A percentile compares a stretch with the other conserved stretches of the same genome.
These are phyloP conservation scores for Penicillium paradoxum DNA, from an alignment of 495 filamentous ascomycete genomes.

Conservation along the genomic window DNA sequence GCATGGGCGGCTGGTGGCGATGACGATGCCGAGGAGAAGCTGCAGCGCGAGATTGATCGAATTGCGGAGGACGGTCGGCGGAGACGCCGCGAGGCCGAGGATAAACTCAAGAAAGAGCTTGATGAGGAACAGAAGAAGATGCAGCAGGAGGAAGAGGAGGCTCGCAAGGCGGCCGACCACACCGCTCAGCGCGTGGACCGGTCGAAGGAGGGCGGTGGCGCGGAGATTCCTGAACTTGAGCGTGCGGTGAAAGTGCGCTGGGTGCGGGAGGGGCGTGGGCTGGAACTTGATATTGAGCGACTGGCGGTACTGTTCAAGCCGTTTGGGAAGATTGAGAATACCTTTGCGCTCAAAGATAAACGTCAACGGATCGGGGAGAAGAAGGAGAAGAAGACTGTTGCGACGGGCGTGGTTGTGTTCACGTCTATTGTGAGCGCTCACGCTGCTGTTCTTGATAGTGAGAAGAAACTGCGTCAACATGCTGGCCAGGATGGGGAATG, in stretches of 20 bases:
- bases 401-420: slow-evolving; percentile 53
- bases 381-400: slow-evolving; percentile 50
- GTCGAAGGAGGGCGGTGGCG: slow-evolving; percentile 36
- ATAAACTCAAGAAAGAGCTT: slow-evolving; percentile 43
- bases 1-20: slow-evolving; percentile 40
- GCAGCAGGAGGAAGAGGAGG: slow-evolving; percentile 35
- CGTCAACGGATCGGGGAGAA: slow-evolving; percentile 45
- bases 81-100: slow-evolving; percentile 45
- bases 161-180: slow-evolving; percentile 25
- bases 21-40: slow-evolving; percentile 51
- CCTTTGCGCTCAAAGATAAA: slow-evolving; percentile 52
- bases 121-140: slow-evolving; percentile 45
- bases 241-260: slow-evolving; percentile 57
- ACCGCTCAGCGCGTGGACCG: slow-evolving; percentile 37
- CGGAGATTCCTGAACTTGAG: slow-evolving; percentile 52
- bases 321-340: slow-evolving; percentile 54
- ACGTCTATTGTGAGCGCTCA: slow-evolving; percentile 57
- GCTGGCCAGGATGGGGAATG: slow-evolving; percentile 32
- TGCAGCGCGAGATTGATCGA: slow-evolving; percentile 55
- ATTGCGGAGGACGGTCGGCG: slow-evolving; percentile 61
- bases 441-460: slow-evolving; percentile 52
- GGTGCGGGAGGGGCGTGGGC: slow-evolving; percentile 43
- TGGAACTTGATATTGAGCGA: slow-evolving; percentile 40
- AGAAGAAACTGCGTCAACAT: slow-evolving; percentile 34
- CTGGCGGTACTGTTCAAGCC: slow-evolving; percentile 43